These are phyloP conservation scores for Scedosporium apiospermum DNA, from an alignment of 2,329 filamentous ascomycete genomes.

Conservation along the genomic window DNA sequence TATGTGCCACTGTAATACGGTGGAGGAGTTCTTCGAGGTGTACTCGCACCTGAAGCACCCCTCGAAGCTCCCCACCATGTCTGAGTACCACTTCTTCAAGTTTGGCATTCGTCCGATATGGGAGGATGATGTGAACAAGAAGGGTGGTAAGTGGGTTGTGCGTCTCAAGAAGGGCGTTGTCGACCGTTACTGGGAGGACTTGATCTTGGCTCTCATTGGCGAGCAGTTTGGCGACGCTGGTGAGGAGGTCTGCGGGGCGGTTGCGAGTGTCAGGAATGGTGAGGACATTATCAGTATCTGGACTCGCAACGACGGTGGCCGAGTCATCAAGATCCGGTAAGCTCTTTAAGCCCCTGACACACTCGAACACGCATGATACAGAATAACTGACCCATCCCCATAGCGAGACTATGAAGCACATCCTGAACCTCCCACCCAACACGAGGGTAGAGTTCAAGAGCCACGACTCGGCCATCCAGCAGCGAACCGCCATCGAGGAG, in stretches of 20 bases:
- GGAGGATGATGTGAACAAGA: conserved; percentile 96
- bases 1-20: conserved; percentile 71
- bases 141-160: conserved; percentile 95
- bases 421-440: conserved; percentile 76
- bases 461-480: conserved; percentile 91
- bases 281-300: conserved; percentile 98
- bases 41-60: conserved; percentile 86
- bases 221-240: conserved; percentile 89
- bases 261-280: conserved; percentile 86
- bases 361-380: neutral
- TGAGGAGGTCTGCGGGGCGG: conserved; percentile 90
- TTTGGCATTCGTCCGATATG: conserved; percentile 93
- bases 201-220: conserved; percentile 81
- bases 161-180: conserved; percentile 94
- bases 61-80: conserved; percentile 79
- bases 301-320: conserved; percentile 86
- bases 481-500: conserved; percentile 83
- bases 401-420: conserved; percentile 88
- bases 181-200: conserved; percentile 94
- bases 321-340: conserved; percentile 93
- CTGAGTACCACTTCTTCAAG: conserved; percentile 97
- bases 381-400: neutral
- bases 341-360: conserved; percentile 15
- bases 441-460: conserved; percentile 93
- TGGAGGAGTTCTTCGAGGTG: conserved; percentile 84